These are phyloP conservation scores for Chaetothyriales sp. DNA, from an alignment of 2,329 filamentous ascomycete species.

Conservation along the genomic window DNA sequence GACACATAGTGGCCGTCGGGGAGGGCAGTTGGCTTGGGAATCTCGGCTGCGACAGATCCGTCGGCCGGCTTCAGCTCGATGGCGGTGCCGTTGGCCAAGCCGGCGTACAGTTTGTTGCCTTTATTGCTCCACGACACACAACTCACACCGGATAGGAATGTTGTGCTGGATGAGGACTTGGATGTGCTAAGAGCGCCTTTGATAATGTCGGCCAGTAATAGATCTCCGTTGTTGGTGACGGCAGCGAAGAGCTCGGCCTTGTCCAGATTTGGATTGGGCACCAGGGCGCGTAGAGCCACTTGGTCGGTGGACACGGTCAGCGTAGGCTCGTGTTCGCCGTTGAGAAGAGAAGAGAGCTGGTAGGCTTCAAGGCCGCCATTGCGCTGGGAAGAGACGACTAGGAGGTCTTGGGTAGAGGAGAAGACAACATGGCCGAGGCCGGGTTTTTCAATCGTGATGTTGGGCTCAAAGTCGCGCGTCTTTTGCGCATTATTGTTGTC, in stretches of 20 bases:
- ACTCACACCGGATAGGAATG: constrained; percentile 60
- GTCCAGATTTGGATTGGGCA: constrained; percentile 62
- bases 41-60: constrained; percentile 59
- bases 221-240: constrained; percentile 63
- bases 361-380: constrained; percentile 76
- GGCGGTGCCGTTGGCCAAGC: constrained; percentile 63
- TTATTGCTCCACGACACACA: constrained; percentile 82
- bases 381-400: constrained; percentile 67
- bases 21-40: constrained; percentile 60
- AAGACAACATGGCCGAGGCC: constrained; percentile 81
- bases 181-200: constrained; percentile 44
- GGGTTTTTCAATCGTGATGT: constrained; percentile 56
- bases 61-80: constrained; percentile 71
- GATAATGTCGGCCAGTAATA: constrained; percentile 70
- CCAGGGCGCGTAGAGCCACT: constrained; percentile 54
- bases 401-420: constrained; percentile 70
- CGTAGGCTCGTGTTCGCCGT: constrained; percentile 50
- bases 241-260: constrained; percentile 63
- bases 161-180: constrained; percentile 38
- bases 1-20: constrained; percentile 55
- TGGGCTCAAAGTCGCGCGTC: constrained; percentile 53
- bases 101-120: constrained; percentile 84
- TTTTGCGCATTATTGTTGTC: constrained; percentile 44
- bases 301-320: constrained; percentile 67
- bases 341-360: constrained; percentile 52